Percentiles rank a stretch among this genome's conserved stretches.
These are phyloP conservation scores for Nakazawaea ishiwadae DNA, from an alignment of 805 yeast genomes.

Conservation along the genomic window DNA sequence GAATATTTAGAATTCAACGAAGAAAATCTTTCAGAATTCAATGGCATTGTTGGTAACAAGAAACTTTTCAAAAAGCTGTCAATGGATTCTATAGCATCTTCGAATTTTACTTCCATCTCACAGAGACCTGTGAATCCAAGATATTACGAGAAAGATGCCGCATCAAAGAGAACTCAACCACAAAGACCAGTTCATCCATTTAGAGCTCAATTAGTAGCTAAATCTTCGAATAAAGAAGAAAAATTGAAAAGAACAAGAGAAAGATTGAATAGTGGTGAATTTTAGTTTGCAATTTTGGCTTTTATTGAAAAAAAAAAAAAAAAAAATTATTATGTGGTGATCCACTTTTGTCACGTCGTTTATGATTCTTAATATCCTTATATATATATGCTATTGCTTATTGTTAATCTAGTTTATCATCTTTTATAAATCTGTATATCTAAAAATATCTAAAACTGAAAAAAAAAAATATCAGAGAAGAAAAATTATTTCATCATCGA, in stretches of 20 bases:
- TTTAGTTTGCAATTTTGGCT: not conserved
- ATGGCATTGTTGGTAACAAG: constrained; percentile 14
- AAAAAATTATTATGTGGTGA: too few species aligned
- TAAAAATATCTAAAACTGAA: too few species aligned
- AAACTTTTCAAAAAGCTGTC: constrained; percentile 21
- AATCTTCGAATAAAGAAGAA: constrained; percentile 2
- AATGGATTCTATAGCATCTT: constrained; percentile 27
- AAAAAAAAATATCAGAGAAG: too few species aligned
- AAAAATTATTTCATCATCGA: too few species aligned
- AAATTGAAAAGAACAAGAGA: constrained; percentile 7
- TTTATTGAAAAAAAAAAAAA: not conserved
- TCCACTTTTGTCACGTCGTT: too few species aligned
- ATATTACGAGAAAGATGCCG: constrained; percentile 14
- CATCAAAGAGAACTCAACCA: not conserved
- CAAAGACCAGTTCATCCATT: constrained; percentile 6
- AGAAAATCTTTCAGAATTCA: constrained; percentile 1
- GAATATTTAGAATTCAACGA: constrained; percentile 12
- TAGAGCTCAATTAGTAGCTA: not conserved
- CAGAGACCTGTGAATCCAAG: constrained; percentile 23
- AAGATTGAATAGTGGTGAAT: not conserved
- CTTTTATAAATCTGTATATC: too few species aligned
- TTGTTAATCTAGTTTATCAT: too few species aligned
- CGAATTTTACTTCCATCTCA: constrained; percentile 22
- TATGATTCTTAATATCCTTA: too few species aligned
- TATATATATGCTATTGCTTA: too few species aligned